phyloP scores from a whole-genome alignment of 2,329 filamentous ascomycete genomes.

The Colletotrichum sp. region DNA sequence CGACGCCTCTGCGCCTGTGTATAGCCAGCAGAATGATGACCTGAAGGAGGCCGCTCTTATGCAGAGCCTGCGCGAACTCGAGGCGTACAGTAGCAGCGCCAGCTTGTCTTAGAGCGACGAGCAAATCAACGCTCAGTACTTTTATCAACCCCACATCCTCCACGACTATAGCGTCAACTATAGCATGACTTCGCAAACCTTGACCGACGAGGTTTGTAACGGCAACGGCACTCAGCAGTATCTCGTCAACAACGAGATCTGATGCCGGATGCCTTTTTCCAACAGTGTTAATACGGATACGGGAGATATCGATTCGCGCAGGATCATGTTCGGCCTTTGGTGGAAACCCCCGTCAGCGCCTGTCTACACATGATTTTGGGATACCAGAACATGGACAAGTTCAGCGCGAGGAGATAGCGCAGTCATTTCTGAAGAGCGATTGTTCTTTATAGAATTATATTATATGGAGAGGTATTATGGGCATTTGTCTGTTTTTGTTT shows the following conservation, averaged over 20 bases:
- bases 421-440: background rate
- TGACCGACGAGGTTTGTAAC: background rate
- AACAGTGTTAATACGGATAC: background rate
- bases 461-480: background rate
- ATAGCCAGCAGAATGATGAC: constrained; percentile 17
- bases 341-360: background rate
- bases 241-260: background rate
- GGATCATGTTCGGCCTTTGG: background rate
- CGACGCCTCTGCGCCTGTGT: constrained; percentile 1
- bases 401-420: background rate
- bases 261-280: background rate
- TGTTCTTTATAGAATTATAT: background rate
- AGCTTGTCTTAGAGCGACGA: constrained; percentile 12
- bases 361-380: background rate
- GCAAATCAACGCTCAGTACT: background rate
- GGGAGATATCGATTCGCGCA: background rate
- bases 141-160: background rate
- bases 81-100: constrained; percentile 19
- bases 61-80: constrained; percentile 21
- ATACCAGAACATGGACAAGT: background rate
- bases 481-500: background rate
- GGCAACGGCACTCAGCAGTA: background rate
- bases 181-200: background rate
- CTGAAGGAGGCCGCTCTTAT: constrained; percentile 21
- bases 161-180: background rate